Evolutionary conservation across 2,329 filamentous ascomycete species (phyloP), one percentile per base, ranked within the genome.

Genomic region (Aspergillus transmontanensis): DNA sequence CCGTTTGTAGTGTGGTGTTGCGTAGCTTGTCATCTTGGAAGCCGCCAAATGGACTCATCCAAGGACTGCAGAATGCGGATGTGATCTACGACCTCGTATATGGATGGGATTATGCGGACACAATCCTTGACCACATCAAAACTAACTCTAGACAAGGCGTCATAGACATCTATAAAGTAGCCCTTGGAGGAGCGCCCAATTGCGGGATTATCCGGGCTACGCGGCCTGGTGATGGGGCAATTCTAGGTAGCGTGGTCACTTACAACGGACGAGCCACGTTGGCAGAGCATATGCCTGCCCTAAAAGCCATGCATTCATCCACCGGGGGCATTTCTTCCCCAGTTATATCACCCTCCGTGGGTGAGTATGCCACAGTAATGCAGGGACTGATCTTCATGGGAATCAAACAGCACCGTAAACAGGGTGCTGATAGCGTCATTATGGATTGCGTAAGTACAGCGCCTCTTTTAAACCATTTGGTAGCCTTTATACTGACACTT

Each of bases 161-260:
- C 0, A 83, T 90, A 43, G 92, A 94, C 74, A 87, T 96, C 23
- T 96, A 96, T 79, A 87, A 87, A 60, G 85, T 89, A 59, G 93
- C 92, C 0, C 82, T 96, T 2, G 84, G 86, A 11, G 90, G 93
- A 68, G 86, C 86, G 28, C 86, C 88, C 64, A 84, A 89, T 16
- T 94, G 91, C 70, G 92, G 91, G 43, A 91, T 96, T 63, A 93
- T 96, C 62, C 87, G 93, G 34, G 93, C 93, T 26, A 95, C 93
- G 77, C 84, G 88, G 60, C 83, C 85, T 0, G 85, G 86, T 55
- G 90, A 89, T 61, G 87, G 87, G 2, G 82, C 82, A n/a, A 79
- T 96, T 23, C 78, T 96, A 7, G 93, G 92, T 1, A 94, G 90
- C 1, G 88, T 96, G 16, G 89, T 96, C 65, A 86, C 96, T 46